Evolutionary conservation across 1,139 yeast genomes (phyloP).

Genomic region (Hemisphaericaspora xylofermentans): DNA sequence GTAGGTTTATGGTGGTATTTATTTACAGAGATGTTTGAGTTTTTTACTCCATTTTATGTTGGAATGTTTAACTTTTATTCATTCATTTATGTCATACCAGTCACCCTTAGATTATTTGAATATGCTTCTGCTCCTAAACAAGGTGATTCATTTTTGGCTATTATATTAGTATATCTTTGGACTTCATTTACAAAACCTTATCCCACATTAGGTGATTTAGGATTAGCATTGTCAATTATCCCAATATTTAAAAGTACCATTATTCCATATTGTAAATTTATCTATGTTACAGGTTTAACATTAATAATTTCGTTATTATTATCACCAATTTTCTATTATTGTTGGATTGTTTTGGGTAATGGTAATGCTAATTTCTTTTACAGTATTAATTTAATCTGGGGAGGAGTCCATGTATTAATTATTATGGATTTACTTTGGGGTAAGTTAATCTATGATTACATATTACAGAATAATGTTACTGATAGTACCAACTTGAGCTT

Average conservation of each 20-base stretch:
- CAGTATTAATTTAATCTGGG: slow-evolving; percentile 85
- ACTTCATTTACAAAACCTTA: slow-evolving; percentile 76
- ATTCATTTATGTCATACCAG: slow-evolving; percentile 67
- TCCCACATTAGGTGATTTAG: slow-evolving; percentile 85
- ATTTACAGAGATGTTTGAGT: slow-evolving; percentile 91
- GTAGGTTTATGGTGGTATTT: slow-evolving; percentile 98
- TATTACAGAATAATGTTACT: slow-evolving; percentile 37
- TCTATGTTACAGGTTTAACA: slow-evolving; percentile 39
- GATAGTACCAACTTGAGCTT: slow-evolving; percentile 26
- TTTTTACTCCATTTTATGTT: slow-evolving; percentile 78
- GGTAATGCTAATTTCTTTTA: slow-evolving; percentile 96
- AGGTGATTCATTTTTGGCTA: slow-evolving; percentile 64
- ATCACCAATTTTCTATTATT: slow-evolving; percentile 86
- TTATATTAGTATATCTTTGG: slow-evolving; percentile 64
- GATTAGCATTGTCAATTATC: slow-evolving; percentile 60
- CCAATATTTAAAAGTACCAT: slow-evolving; percentile 53
- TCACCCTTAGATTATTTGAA: slow-evolving; percentile 64
- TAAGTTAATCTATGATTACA: slow-evolving; percentile 68
- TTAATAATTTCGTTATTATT: slow-evolving; percentile 42
- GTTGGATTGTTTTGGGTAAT: slow-evolving; percentile 93
- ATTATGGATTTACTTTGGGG: slow-evolving; percentile 85
- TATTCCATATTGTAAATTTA: slow-evolving; percentile 34
- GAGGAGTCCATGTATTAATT: slow-evolving; percentile 66
- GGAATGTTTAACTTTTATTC: slow-evolving; percentile 80
- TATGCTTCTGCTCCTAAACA: slow-evolving; percentile 11